Base-by-base conservation (phyloP, 2,329 filamentous ascomycete genomes). In the Shiraia bambusicola region DNA sequence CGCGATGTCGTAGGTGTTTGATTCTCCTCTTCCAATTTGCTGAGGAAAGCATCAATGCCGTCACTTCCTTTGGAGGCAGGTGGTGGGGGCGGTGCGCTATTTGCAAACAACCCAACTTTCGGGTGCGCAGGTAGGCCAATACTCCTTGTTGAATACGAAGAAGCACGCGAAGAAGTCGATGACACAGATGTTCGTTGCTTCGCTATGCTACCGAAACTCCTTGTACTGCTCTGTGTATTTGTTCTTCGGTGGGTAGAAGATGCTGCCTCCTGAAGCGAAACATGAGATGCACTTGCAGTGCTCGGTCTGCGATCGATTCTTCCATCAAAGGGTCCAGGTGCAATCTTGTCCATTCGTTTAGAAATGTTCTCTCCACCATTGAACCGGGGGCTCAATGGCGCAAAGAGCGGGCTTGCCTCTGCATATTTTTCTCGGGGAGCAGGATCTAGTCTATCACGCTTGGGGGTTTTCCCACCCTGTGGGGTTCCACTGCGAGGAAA, bases 241-340 rank as follows among this genome's bases (percentile, higher is more conserved):
- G 59, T 68, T 33, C 68, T 65, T 37, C 55, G 61, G 40, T 71
- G 51, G 56, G 63, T 49, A 40, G 59, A 40, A 49, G 67, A 14
- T 56, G 56, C 37, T 44, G 60, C 59, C 42, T 25, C 50, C 49
- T 51, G 44, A 26, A 38, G 25, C 13, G 56, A 48, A 33, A 48
- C 42, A 40, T 49, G 57, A 40, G 58, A 51, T 67, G 70, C 51
- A 69, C 67, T 49, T 8, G 60, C 51, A 40, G 59, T 63, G 26
- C 61, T 64, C 16, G 65, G 65, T 40, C 61, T 59, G 29, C 62
- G 52, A 22, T 62, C 52, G 24, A 49, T 37, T 68, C 24, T 52
- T 32, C 75, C 64, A 49, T 82, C 80, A 54, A 88, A 87, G 0
- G 84, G 84, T 0, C 82, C 84, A 1, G 84, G 81, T 1, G 80